Percentiles rank a stretch among this genome's conserved stretches.
These are phyloP conservation scores for Zalerion maritima DNA, from an alignment of 495 filamentous ascomycete genomes.

Conservation along the genomic window DNA sequence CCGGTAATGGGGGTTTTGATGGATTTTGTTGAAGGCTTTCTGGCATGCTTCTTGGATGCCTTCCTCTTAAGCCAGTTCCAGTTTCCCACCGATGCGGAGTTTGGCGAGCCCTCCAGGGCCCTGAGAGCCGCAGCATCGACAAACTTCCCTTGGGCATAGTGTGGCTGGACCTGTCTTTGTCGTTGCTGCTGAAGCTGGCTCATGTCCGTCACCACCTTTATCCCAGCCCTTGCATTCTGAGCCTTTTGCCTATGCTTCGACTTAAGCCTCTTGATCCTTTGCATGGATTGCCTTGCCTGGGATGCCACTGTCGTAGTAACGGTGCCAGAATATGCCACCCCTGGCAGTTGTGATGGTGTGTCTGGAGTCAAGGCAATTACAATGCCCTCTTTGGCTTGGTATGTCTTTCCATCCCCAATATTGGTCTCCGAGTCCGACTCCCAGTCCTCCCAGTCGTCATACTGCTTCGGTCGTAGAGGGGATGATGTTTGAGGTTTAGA, in stretches of 20 bases:
- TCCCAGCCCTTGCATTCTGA: slow-evolving; percentile 42
- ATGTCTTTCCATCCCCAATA: no score
- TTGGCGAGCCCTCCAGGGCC: slow-evolving; percentile 29
- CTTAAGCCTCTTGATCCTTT: slow-evolving; percentile 24
- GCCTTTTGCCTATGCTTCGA: slow-evolving; percentile 35
- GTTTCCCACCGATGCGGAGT: slow-evolving; percentile 23
- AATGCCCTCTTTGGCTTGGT: no score
- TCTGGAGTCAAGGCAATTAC: no score
- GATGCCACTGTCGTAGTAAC: no score
- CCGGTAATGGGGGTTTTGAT: slow-evolving; percentile 7
- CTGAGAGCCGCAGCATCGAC: slow-evolving; percentile 34
- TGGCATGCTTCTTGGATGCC: slow-evolving; percentile 11
- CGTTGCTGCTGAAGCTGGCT: slow-evolving; percentile 20
- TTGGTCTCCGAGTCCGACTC: no score
- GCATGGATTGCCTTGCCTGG: slow-evolving; percentile 18
- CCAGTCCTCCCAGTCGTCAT: no score
- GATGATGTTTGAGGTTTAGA: no score
- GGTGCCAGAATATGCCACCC: no score
- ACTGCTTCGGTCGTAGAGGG: no score
- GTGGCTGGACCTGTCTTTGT: slow-evolving; percentile 9
- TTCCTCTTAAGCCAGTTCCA: slow-evolving; percentile 30
- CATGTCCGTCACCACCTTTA: slow-evolving; percentile 52
- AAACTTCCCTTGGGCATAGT: slow-evolving; percentile 22
- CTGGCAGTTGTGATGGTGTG: no score
- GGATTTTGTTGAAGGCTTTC: slow-evolving; percentile 14